Conservation (phyloP, 805 yeast genomes). For the Pichia eremophila region DNA sequence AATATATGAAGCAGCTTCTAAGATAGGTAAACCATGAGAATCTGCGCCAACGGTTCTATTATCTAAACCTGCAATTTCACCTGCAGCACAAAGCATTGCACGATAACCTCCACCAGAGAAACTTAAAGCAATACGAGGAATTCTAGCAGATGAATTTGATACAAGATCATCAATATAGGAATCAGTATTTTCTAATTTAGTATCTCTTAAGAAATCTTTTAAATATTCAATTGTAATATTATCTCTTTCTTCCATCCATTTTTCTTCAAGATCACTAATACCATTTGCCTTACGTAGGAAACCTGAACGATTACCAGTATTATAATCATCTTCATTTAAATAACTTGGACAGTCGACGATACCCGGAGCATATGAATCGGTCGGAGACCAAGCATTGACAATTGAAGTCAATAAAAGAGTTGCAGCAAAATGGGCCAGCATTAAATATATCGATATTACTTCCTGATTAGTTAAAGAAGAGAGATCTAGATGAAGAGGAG, state of each 20-base stretch:
- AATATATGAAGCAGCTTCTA: conserved; percentile 62
- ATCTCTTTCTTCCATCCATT: conserved; percentile 44
- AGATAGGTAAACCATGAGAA: conserved; percentile 57
- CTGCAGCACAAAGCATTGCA: conserved; percentile 83
- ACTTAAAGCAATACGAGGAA: conserved; percentile 44
- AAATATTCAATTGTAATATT: conserved; percentile 36
- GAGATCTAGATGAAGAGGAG: no score
- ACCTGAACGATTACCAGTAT: conserved; percentile 14
- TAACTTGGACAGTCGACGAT: conserved; percentile 43
- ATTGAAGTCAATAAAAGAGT: not conserved
- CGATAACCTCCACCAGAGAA: conserved; percentile 87
- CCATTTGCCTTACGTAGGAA: conserved; percentile 37
- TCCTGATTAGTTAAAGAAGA: no score
- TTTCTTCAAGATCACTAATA: conserved; percentile 37
- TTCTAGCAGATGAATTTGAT: conserved; percentile 28
- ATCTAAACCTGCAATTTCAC: conserved; percentile 71
- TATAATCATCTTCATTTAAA: conserved; percentile 11
- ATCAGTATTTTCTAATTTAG: conserved; percentile 37
- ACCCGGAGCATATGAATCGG: conserved; percentile 55
- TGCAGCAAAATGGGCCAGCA: not conserved
- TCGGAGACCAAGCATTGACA: conserved; percentile 39
- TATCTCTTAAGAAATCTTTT: conserved; percentile 35
- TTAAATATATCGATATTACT: no score
- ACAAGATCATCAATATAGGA: conserved; percentile 28
- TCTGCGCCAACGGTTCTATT: conserved; percentile 50